phyloP scores from a whole-genome alignment of 2,329 filamentous ascomycete genomes.

The Neofusicoccum parvum region DNA sequence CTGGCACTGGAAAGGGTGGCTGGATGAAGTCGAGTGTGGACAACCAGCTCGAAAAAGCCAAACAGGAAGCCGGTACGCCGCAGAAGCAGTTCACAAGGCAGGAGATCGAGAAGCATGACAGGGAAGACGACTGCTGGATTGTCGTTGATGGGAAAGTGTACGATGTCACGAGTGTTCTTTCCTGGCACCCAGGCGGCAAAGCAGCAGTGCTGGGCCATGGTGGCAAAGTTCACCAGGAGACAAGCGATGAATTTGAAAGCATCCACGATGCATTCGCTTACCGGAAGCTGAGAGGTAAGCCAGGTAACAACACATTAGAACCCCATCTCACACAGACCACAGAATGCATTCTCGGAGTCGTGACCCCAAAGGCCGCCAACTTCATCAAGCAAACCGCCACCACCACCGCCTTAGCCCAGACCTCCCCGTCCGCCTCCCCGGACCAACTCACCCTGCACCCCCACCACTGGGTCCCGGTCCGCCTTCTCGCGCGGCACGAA shows the following conservation, averaged over 20 bases:
- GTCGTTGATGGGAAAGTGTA: constrained; percentile 56
- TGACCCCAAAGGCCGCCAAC: constrained; percentile 53
- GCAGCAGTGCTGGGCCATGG: constrained; percentile 53
- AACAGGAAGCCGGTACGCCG: constrained; percentile 48
- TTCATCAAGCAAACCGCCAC: constrained; percentile 51
- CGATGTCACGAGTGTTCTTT: constrained; percentile 51
- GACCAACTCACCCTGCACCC: constrained; percentile 44
- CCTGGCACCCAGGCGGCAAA: constrained; percentile 55
- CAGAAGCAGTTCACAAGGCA: constrained; percentile 56
- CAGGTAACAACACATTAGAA: background rate
- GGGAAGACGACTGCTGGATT: constrained; percentile 56
- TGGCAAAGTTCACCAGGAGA: constrained; percentile 53
- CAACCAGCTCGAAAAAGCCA: constrained; percentile 48
- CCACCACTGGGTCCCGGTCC: constrained; percentile 52
- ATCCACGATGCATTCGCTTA: constrained; percentile 57
- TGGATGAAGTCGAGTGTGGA: constrained; percentile 56
- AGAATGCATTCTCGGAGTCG: constrained; percentile 54
- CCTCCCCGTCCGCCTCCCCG: constrained; percentile 26
- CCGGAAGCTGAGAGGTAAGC: constrained; percentile 47
- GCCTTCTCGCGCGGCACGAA: constrained; percentile 39
- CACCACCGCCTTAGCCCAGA: constrained; percentile 42
- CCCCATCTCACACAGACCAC: background rate
- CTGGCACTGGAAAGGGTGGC: constrained; percentile 45
- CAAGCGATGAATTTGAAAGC: constrained; percentile 52
- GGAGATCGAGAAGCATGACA: constrained; percentile 56